These are phyloP conservation scores for Salvia sclarea DNA, from an alignment of 305 asterid species.

Conservation along the genomic window DNA sequence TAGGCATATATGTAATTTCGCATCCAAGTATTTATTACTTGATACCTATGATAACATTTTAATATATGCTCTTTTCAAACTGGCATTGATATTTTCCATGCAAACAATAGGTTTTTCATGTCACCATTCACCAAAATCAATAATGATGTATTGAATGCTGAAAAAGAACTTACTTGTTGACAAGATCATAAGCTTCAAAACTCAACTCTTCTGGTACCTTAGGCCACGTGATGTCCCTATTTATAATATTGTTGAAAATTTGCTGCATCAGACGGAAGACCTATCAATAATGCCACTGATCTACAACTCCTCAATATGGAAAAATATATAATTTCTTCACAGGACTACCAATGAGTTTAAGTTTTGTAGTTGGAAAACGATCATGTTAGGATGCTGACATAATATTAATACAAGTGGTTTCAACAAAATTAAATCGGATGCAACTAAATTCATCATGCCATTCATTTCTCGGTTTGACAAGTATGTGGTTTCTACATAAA, in stretches of 20 bases:
- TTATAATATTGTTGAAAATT: constrained; percentile 87
- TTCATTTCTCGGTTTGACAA: neutral
- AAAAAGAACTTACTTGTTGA: constrained; percentile 69
- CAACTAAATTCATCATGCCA: constrained; percentile 9
- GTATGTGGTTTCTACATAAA: neutral
- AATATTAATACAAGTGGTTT: neutral
- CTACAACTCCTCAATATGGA: constrained; percentile 18
- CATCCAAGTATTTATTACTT: neutral
- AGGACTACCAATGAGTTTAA: constrained; percentile 23
- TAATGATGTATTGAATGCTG: constrained; percentile 7
- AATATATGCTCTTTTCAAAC: neutral
- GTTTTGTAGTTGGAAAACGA: constrained; percentile 18
- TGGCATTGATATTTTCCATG: neutral
- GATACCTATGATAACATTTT: neutral
- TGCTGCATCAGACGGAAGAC: constrained; percentile 60
- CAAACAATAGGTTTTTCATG: constrained; percentile 11
- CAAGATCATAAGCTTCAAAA: constrained; percentile 75
- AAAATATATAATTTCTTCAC: constrained; percentile 13
- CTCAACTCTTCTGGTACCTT: constrained; percentile 88
- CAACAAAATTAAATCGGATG: constrained; percentile 14
- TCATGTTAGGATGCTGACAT: neutral
- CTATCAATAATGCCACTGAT: constrained; percentile 33
- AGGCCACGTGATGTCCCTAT: constrained; percentile 95
- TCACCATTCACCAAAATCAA: constrained; percentile 18
- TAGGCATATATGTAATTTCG: neutral